Conservation (phyloP, 169 alveolate genomes). For the Eimeria tenella region DNA sequence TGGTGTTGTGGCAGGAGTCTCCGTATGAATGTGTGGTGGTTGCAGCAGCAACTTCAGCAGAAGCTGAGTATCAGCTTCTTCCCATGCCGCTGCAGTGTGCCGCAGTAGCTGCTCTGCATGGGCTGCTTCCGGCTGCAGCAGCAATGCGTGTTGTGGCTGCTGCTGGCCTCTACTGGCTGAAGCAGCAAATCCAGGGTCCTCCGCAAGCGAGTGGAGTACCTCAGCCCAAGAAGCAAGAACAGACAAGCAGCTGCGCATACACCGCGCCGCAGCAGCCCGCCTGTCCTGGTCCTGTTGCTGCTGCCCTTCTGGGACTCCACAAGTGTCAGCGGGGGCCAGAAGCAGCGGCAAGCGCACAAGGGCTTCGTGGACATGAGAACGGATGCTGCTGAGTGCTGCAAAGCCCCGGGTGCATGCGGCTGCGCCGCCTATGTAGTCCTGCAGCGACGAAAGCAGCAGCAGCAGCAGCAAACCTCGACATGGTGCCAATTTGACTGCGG, state of each 20-base stretch:
- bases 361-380: slow-evolving; percentile 5
- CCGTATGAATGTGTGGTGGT: slow-evolving; percentile 17
- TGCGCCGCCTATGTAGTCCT: slow-evolving; percentile 23
- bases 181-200: background rate
- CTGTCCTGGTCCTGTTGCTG: slow-evolving; percentile 35
- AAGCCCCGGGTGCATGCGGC: slow-evolving; percentile 50
- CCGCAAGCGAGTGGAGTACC: slow-evolving; percentile 7
- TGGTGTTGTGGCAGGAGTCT: background rate
- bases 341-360: slow-evolving; percentile 23
- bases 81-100: slow-evolving; percentile 58
- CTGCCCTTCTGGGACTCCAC: background rate
- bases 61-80: slow-evolving; percentile 14
- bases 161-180: slow-evolving; percentile 10
- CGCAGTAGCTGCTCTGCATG: slow-evolving; percentile 61
- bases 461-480: background rate
- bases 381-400: slow-evolving; percentile 53
- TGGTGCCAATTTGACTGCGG: no score
- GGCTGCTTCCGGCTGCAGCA: background rate
- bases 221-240: slow-evolving; percentile 25
- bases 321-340: background rate
- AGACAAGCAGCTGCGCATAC: slow-evolving; percentile 48
- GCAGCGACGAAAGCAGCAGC: slow-evolving; percentile 20
- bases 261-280: slow-evolving; percentile 30
- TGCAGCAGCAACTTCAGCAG: slow-evolving; percentile 45
- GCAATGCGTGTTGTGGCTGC: slow-evolving; percentile 33